A percentile compares a stretch with the other conserved stretches of the same genome.
Evolutionary conservation across 2,329 filamentous ascomycete genomes (phyloP).

Genomic region (Talaromyces sp.): DNA sequence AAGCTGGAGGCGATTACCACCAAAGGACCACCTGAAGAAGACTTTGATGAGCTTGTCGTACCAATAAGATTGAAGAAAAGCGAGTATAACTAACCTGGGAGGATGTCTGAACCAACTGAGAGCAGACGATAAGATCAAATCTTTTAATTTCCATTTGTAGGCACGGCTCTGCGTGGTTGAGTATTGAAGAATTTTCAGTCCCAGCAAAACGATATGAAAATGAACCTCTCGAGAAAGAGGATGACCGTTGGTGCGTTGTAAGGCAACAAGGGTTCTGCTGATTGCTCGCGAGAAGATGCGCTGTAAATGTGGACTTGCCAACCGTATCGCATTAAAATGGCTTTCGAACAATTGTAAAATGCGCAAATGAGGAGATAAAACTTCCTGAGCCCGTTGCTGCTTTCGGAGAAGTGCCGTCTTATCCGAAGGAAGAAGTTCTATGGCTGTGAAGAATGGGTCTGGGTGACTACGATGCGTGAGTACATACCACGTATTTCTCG

Average conservation of each 20-base stretch:
- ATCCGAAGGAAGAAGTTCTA: conserved; percentile 91
- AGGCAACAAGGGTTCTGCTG: conserved; percentile 68
- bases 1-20: conserved; percentile 85
- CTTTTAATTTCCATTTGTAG: conserved; percentile 77
- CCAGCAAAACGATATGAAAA: conserved; percentile 81
- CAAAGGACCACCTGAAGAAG: conserved; percentile 76
- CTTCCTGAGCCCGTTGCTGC: conserved; percentile 73
- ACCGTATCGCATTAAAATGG: conserved; percentile 88
- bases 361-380: conserved; percentile 79
- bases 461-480: conserved; percentile 48
- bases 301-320: conserved; percentile 77
- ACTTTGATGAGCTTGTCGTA: neutral
- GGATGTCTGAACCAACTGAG: conserved; percentile 82
- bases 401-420: conserved; percentile 66
- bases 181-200: conserved; percentile 68
- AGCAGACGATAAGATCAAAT: conserved; percentile 78
- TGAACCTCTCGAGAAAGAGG: conserved; percentile 88
- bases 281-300: conserved; percentile 76
- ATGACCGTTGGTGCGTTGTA: conserved; percentile 67
- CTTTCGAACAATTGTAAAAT: conserved; percentile 86
- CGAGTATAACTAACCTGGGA: conserved; percentile 52
- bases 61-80: neutral
- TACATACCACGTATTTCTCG: neutral
- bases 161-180: conserved; percentile 60
- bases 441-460: conserved; percentile 84